phyloP scores from a whole-genome alignment of 163 green algal species.

The Trebouxia gelatinosa region DNA sequence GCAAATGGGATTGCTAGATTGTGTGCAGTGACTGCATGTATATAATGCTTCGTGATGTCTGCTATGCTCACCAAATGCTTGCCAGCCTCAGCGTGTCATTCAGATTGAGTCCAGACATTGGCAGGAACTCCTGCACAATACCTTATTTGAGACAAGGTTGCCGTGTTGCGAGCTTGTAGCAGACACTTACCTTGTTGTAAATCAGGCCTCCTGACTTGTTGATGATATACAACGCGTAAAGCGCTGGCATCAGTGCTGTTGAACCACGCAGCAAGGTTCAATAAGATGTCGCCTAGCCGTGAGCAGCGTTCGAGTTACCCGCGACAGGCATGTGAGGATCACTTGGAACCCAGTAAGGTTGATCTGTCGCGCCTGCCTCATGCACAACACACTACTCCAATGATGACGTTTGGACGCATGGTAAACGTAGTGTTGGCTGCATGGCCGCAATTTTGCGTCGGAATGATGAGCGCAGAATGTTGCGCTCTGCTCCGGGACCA shows the following conservation, averaged over 20 bases:
- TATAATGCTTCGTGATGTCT: background rate
- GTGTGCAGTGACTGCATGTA: background rate
- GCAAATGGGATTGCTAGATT: background rate
- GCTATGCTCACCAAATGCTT: constrained; percentile 77
- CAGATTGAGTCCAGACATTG: constrained; percentile 68
- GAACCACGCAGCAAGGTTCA: too few relatives aligned
- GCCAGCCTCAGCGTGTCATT: constrained; percentile 93
- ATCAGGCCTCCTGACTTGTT: constrained; percentile 93
- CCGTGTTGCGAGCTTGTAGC: background rate
- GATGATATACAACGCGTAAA: constrained; percentile 80
- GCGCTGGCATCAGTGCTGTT: constrained; percentile 39
- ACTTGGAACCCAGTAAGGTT: too few relatives aligned
- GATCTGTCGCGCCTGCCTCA: too few relatives aligned
- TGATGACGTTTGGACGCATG: too few relatives aligned
- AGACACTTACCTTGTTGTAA: constrained; percentile 67
- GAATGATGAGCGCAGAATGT: too few relatives aligned
- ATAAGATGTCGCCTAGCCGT: too few relatives aligned
- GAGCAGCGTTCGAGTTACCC: too few relatives aligned
- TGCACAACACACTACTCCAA: too few relatives aligned
- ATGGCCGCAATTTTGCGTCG: too few relatives aligned
- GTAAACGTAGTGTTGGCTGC: too few relatives aligned
- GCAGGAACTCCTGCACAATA: constrained; percentile 78
- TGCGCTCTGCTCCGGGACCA: too few relatives aligned
- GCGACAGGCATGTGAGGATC: too few relatives aligned
- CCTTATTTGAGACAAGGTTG: constrained; percentile 6